phyloP scores from a whole-genome alignment of 768 basidiomycete genomes.

The Hemileccinum impolitum region DNA sequence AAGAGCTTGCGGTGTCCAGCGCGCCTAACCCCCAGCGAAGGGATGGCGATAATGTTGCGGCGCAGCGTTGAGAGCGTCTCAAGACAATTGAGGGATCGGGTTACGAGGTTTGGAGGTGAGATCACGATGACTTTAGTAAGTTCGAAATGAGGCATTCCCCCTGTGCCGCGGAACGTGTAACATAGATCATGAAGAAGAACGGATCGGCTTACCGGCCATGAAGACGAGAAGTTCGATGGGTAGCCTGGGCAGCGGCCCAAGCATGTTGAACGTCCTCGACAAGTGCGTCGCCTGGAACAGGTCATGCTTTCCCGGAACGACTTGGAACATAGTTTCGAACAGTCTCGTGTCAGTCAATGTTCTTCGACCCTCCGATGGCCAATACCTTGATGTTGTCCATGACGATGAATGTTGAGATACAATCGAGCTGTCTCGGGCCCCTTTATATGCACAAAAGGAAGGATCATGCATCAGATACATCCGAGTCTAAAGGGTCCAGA shows the following conservation, averaged over 20 bases:
- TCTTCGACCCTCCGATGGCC: conserved; percentile 51
- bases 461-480: no score
- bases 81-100: conserved; percentile 49
- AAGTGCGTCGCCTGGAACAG: no score
- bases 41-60: conserved; percentile 52
- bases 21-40: conserved; percentile 50
- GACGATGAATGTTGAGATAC: neutral
- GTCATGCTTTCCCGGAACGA: no score
- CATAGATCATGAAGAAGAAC: neutral
- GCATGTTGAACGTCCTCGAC: no score
- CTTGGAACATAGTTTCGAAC: no score
- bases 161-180: conserved; percentile 2
- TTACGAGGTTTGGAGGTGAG: conserved; percentile 55
- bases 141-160: conserved; percentile 38
- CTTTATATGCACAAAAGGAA: no score
- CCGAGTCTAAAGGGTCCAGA: no score
- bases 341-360: conserved; percentile 51
- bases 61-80: conserved; percentile 46
- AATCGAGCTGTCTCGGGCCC: no score
- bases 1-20: conserved; percentile 46
- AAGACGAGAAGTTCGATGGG: no score
- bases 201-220: conserved; percentile 49
- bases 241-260: no score
- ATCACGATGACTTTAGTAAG: conserved; percentile 47
- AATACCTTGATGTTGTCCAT: conserved; percentile 33